Base-by-base conservation (phyloP, 148 eudicot genomes). In the Chenopodium album region DNA sequence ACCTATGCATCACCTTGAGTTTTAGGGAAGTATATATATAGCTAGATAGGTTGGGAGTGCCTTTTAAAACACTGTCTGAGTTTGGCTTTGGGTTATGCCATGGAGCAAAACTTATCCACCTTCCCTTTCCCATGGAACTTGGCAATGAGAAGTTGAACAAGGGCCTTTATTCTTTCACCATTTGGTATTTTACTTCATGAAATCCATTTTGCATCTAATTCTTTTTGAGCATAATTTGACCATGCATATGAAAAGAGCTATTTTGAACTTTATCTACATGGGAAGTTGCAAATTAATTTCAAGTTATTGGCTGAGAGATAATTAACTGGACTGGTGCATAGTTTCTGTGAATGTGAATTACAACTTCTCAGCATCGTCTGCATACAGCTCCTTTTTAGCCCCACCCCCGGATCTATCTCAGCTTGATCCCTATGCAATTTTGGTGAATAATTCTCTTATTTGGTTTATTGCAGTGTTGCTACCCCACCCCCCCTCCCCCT, bases 221-320 rank as follows among this genome's bases (percentile, higher is more conserved):
- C 62, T 34, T 19, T 17, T 41, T 41, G 1, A 41, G 44, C 44
- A 41, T 19, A 54, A 73, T 41, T 32, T 20, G 47, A 69, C 3
- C 37, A 70, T 59, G 41, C 70, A 13, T 48, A 65, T 28, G 76
- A 9, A 37, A 76, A 71, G 31, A 31, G 50, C 56, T 77, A 78
- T 59, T 56, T 70, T 70, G 50, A 44, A 65, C 29, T 66, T 4
- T 66, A 41, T 10, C 59, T 26, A 28, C 22, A 17, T 68, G 29
- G n/a, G 69, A 67, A 34, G 54, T 47, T 71, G 48, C 54, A 47
- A 31, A 19, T 26, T 28, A 70, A 69, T 48, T 34, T 63, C 28
- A 46, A 59, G 26, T 71, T 9, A 20, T 47, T 82, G 19, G 19
- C 23, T 48, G 54, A 31, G 54, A 31, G 44, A 41, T 41, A 41